These are phyloP conservation scores for Saccharomyces pastorianus DNA, from an alignment of 1,139 yeast species.

Conservation along the genomic window DNA sequence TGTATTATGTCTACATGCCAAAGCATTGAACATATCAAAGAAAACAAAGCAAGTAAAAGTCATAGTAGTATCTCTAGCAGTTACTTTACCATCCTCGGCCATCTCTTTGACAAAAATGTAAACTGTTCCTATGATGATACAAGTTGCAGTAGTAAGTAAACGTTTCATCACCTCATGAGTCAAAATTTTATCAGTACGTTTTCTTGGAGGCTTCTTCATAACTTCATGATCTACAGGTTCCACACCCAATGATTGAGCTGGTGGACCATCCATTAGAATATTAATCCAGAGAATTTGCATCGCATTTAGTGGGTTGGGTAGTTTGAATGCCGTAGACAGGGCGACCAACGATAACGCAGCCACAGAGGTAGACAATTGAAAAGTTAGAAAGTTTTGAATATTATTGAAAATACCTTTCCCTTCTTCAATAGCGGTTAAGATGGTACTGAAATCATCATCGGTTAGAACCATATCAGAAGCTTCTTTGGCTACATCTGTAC, in stretches of 20 bases:
- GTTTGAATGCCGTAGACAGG: slow-evolving; percentile 71
- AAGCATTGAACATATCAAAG: slow-evolving; percentile 92
- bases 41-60: slow-evolving; percentile 93
- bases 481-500: slow-evolving; percentile 97
- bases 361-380: slow-evolving; percentile 89
- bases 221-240: slow-evolving; percentile 95
- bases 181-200: slow-evolving; percentile 72
- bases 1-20: slow-evolving; percentile 79
- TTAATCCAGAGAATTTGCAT: slow-evolving; percentile 98
- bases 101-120: slow-evolving; percentile 78
- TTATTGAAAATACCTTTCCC: slow-evolving; percentile 94
- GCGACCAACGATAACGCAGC: slow-evolving; percentile 91
- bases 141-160: slow-evolving; percentile 62
- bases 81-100: slow-evolving; percentile 63
- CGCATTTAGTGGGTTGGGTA: slow-evolving; percentile 95
- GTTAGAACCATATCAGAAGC: slow-evolving; percentile 97
- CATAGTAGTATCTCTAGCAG: slow-evolving; percentile 97
- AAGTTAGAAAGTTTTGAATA: slow-evolving; percentile 87
- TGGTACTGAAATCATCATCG: slow-evolving; percentile 92
- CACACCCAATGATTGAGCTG: slow-evolving; percentile 94
- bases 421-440: slow-evolving; percentile 85
- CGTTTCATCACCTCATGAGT: slow-evolving; percentile 64
- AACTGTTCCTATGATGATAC: slow-evolving; percentile 74
- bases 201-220: slow-evolving; percentile 90
- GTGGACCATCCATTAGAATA: slow-evolving; percentile 97